Conservation (phyloP, 2,329 filamentous ascomycete genomes). For the Lizonia empirigonia region DNA sequence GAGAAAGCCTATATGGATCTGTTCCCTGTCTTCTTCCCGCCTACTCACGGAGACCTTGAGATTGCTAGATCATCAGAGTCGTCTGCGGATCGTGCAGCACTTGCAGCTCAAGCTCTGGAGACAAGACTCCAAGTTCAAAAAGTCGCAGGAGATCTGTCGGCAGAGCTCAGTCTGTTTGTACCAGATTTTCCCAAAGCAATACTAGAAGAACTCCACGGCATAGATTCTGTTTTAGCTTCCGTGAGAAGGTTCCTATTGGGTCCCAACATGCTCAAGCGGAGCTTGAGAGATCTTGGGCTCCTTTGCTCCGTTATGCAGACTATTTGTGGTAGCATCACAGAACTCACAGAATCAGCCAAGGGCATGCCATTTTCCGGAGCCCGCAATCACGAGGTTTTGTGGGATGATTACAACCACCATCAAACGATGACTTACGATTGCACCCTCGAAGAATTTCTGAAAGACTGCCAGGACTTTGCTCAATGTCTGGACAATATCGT, state of each 20-base stretch:
- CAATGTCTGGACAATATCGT: slow-evolving; percentile 28
- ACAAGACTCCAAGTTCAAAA: slow-evolving; percentile 26
- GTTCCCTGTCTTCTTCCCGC: slow-evolving; percentile 42
- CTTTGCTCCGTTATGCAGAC: slow-evolving; percentile 32
- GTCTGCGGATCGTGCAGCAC: slow-evolving; percentile 16
- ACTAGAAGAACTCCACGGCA: slow-evolving; percentile 23
- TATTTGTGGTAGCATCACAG: slow-evolving; percentile 29
- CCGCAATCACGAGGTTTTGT: slow-evolving; percentile 20
- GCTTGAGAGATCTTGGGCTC: slow-evolving; percentile 27
- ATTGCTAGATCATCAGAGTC: slow-evolving; percentile 16
- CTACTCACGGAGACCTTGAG: slow-evolving; percentile 39
- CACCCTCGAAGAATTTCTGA: slow-evolving; percentile 25
- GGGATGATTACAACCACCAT: slow-evolving; percentile 34
- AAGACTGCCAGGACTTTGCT: slow-evolving; percentile 33
- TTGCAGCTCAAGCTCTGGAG: slow-evolving; percentile 26
- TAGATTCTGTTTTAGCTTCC: slow-evolving; percentile 20
- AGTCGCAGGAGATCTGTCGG: slow-evolving; percentile 19
- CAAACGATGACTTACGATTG: slow-evolving; percentile 24
- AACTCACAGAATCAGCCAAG: slow-evolving; percentile 25
- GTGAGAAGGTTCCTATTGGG: slow-evolving; percentile 24
- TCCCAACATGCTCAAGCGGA: slow-evolving; percentile 10
- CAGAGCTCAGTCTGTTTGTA: slow-evolving; percentile 20
- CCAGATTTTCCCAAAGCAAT: slow-evolving; percentile 22
- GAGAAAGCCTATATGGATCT: slow-evolving; percentile 39
- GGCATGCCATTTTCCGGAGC: slow-evolving; percentile 2